Evolutionary conservation across 1,284 basidiomycete species (phyloP).

Genomic region (Cryptococcus floricola): DNA sequence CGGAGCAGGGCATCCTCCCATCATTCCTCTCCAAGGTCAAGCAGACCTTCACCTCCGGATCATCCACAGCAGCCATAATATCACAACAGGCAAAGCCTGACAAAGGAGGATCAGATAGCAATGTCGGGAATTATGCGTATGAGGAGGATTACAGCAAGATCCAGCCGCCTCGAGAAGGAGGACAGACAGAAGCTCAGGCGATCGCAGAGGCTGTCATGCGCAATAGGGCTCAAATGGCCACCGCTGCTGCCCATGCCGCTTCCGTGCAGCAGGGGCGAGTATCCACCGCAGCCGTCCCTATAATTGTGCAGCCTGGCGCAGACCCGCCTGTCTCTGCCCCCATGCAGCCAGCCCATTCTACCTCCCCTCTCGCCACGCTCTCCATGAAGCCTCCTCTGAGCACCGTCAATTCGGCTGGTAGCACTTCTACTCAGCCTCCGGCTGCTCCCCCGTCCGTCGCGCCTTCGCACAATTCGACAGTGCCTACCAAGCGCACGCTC

Average conservation of each 20-base stretch:
- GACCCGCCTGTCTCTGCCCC: background rate
- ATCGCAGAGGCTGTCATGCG: conserved; percentile 37
- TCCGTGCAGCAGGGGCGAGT: background rate
- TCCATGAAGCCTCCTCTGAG: conserved; percentile 10
- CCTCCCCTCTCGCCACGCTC: background rate
- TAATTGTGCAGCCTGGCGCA: background rate
- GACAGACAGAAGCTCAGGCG: conserved; percentile 40
- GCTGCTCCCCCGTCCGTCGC: conserved; percentile 11
- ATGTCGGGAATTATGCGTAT: background rate
- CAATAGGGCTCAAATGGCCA: conserved; percentile 12
- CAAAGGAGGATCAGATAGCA: background rate
- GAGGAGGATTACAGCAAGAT: background rate
- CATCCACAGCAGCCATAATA: background rate
- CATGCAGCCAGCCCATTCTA: background rate
- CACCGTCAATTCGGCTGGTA: conserved; percentile 15
- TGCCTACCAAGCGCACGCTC: conserved; percentile 13
- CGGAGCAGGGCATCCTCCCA: conserved; percentile 46
- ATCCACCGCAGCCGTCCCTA: conserved; percentile 1
- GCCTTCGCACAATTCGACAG: conserved; percentile 6
- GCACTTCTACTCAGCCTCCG: conserved; percentile 7
- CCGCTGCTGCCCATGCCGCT: conserved; percentile 3
- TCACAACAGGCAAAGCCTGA: background rate
- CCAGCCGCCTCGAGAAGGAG: background rate
- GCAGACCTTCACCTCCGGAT: conserved; percentile 33
- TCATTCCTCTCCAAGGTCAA: conserved; percentile 47